Percentiles rank a stretch among this genome's conserved stretches.
These are phyloP conservation scores for Ogataea hybrid DNA, from an alignment of 1,139 yeast species.

Conservation along the genomic window DNA sequence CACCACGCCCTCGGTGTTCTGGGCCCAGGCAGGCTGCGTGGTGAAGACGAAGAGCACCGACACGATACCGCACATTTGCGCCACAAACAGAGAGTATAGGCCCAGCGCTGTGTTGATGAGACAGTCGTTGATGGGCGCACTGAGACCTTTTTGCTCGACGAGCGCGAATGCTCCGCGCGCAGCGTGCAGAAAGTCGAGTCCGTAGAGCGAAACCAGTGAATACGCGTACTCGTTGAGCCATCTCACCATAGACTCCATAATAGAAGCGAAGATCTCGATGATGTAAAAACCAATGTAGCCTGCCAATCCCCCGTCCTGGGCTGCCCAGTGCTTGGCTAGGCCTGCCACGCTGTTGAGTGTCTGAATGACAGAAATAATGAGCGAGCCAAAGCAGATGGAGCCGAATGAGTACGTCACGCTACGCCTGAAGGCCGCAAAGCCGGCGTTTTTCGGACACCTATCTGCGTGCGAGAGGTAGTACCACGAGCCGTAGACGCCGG, in stretches of 20 bases:
- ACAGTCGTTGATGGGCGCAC: conserved; percentile 53
- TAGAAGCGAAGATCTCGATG: conserved; percentile 51
- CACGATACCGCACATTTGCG: conserved; percentile 63
- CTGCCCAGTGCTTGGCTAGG: conserved; percentile 11
- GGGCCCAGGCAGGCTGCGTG: conserved; percentile 69
- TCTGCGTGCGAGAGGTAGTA: conserved; percentile 64
- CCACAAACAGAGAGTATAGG: conserved; percentile 67
- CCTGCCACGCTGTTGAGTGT: conserved; percentile 5
- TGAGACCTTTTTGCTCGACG: conserved; percentile 72
- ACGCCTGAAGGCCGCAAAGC: conserved; percentile 73
- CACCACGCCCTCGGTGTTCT: conserved; percentile 61
- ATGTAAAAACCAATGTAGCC: conserved; percentile 7
- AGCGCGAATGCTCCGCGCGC: conserved; percentile 78
- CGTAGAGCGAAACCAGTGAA: conserved; percentile 80
- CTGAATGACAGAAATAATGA: conserved; percentile 67
- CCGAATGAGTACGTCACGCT: conserved; percentile 86
- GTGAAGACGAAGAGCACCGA: conserved; percentile 66
- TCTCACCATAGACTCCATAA: conserved; percentile 70
- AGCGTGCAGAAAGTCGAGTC: conserved; percentile 66
- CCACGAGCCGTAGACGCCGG: conserved; percentile 88
- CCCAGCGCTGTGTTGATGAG: conserved; percentile 71
- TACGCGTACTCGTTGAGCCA: conserved; percentile 89
- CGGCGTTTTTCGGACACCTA: conserved; percentile 64
- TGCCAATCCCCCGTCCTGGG: conserved; percentile 7
- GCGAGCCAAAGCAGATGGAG: conserved; percentile 81